A percentile compares a stretch with the other conserved stretches of the same genome.
These are phyloP conservation scores for Botrytis tulipae DNA, from an alignment of 2,329 filamentous ascomycete species.

Conservation along the genomic window DNA sequence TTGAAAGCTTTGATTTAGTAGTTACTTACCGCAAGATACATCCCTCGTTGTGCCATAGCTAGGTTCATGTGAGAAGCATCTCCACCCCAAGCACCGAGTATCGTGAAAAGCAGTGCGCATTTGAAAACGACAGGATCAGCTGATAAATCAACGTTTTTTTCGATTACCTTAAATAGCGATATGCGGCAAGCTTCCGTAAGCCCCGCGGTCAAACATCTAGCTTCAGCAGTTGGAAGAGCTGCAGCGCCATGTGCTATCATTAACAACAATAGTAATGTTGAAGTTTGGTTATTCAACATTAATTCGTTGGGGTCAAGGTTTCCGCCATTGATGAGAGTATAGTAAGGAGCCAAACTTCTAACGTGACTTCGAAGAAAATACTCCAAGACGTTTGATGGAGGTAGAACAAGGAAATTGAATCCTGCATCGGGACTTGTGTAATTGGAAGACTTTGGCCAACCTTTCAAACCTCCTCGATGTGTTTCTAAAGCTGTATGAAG, in stretches of 20 bases:
- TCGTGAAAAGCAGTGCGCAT: constrained; percentile 65
- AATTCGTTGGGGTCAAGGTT: constrained; percentile 65
- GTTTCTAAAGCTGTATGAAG: constrained; percentile 69
- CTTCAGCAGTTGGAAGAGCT: constrained; percentile 63
- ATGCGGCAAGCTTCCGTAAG: constrained; percentile 70
- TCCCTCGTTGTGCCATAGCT: constrained; percentile 69
- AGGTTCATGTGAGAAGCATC: constrained; percentile 79
- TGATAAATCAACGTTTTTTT: constrained; percentile 68
- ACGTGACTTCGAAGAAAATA: constrained; percentile 66
- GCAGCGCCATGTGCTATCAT: constrained; percentile 72
- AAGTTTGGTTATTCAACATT: constrained; percentile 63
- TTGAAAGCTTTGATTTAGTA: neutral
- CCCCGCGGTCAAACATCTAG: constrained; percentile 62
- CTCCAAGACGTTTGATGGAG: constrained; percentile 64
- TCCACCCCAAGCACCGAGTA: constrained; percentile 69
- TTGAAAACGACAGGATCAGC: constrained; percentile 63
- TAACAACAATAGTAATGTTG: constrained; percentile 63
- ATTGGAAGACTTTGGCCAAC: constrained; percentile 39
- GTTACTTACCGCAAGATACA: constrained; percentile 61
- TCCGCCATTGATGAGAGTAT: constrained; percentile 58
- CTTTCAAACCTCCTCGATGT: constrained; percentile 48
- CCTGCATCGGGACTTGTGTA: constrained; percentile 43
- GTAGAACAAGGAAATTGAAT: constrained; percentile 64
- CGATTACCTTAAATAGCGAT: constrained; percentile 68
- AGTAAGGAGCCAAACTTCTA: constrained; percentile 64